Base-by-base conservation (phyloP, 2,329 filamentous ascomycete genomes). In the Colletotrichum sp. region DNA sequence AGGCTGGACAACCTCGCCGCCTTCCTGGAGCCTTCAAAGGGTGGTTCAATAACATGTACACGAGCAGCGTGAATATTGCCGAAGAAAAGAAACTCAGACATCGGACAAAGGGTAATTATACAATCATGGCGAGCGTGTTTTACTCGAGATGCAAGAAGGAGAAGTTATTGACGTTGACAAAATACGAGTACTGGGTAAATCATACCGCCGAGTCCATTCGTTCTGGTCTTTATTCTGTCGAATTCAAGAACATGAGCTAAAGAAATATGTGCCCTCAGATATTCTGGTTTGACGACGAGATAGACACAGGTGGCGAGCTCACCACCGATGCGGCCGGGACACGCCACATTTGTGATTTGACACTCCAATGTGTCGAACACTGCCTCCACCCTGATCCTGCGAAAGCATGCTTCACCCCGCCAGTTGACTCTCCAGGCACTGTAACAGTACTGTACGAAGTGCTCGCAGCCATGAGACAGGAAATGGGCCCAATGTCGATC, bases 141-240 rank as follows among this genome's bases (percentile, higher is more conserved):
- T 21, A 49, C n/a, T 49, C 10, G n/a, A 21, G 44, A 12, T 49
- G 44, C n/a, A 49, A 21, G n/a, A 49, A 8, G 44, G 44, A 49
- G n/a, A 49, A 49, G 44, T 49, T 49, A 13, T 49, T 49, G n/a
- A 21, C 44, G 44, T 49, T 49, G 18, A 49, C 44, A n/a, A 49
- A 49, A 49, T 49, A 49, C n/a, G 10, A 8, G 18, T 49, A 49
- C 18, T 49, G n/a, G 44, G 44, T 49, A 21, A 13, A 0, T 49
- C 10, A 21, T 8, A 49, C 3, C 10, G 18, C 39, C 5, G 5
- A n/a, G 18, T 49, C 10, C 44, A 21, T 49, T 49, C 5, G 44
- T 21, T 6, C 6, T 12, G 0, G 0, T 21, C 3, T 49, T 49
- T 49, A 0, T 21, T 7, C 44, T 49, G 44, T 1, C 9, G 6